Conservation (phyloP, 768 basidiomycete species). For the Lanmaoa rubissima region DNA sequence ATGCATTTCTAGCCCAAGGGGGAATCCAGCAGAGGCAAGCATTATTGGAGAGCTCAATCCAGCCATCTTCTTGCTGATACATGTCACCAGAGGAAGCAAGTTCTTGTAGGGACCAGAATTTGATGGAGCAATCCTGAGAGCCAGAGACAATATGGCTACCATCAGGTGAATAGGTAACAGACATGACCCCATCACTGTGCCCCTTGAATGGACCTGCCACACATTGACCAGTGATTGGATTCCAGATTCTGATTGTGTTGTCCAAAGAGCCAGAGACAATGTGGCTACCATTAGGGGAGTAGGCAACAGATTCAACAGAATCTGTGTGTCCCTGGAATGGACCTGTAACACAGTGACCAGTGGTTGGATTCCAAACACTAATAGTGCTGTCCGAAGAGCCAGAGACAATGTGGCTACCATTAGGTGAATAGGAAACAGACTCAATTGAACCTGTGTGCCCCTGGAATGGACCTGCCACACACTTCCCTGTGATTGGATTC, state of each 20-base stretch:
- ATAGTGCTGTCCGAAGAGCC: not conserved
- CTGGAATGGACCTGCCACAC: constrained; percentile 19
- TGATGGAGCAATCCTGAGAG: not conserved
- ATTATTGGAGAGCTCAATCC: not conserved
- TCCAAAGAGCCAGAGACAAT: too few relatives aligned
- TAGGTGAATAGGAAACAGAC: too few relatives aligned
- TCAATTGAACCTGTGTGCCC: not conserved
- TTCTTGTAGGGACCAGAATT: not conserved
- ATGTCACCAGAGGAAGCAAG: not conserved
- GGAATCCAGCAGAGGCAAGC: not conserved
- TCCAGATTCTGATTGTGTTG: too few relatives aligned
- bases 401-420: not conserved
- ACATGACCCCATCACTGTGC: not conserved
- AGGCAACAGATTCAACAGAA: too few relatives aligned
- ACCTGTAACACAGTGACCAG: constrained; percentile 5
- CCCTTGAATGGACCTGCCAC: too few relatives aligned
- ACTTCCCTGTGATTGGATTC: constrained; percentile 12
- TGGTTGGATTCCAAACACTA: constrained; percentile 7
- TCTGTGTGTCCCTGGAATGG: not conserved
- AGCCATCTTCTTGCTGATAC: not conserved
- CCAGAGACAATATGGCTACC: not conserved
- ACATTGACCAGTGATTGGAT: too few relatives aligned
- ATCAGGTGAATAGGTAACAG: not conserved
- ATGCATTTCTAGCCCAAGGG: not conserved
- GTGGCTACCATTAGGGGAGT: too few relatives aligned